These are phyloP conservation scores for Hypomyces perniciosus DNA, from an alignment of 2,329 filamentous ascomycete genomes.

Conservation along the genomic window DNA sequence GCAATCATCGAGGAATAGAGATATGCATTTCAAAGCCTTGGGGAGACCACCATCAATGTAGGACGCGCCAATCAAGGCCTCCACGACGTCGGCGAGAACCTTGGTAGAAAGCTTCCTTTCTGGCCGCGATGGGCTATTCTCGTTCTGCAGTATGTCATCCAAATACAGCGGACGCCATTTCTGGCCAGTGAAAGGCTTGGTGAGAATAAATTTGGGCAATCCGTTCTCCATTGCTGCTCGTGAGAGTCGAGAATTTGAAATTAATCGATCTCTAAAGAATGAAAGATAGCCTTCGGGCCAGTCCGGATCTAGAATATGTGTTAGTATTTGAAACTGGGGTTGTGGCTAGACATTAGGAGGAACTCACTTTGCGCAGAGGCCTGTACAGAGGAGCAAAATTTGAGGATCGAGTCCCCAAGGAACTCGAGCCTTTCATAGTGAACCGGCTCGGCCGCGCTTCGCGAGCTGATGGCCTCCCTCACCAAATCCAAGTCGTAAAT, in stretches of 20 bases:
- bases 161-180: constrained; percentile 68
- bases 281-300: constrained; percentile 77
- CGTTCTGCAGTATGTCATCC: constrained; percentile 26
- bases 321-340: constrained; percentile 11
- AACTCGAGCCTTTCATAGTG: constrained; percentile 87
- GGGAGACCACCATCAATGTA: constrained; percentile 62
- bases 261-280: constrained; percentile 58
- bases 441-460: constrained; percentile 49
- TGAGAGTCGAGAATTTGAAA: constrained; percentile 70
- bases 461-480: constrained; percentile 63
- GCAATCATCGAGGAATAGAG: constrained; percentile 57
- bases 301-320: constrained; percentile 43
- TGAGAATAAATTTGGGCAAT: constrained; percentile 68
- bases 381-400: constrained; percentile 64
- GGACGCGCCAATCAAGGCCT: constrained; percentile 74
- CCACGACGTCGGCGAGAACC: constrained; percentile 78
- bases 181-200: constrained; percentile 56
- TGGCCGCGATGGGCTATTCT: constrained; percentile 6
- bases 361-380: constrained; percentile 48
- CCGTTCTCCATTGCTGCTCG: constrained; percentile 56
- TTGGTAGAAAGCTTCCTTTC: constrained; percentile 60
- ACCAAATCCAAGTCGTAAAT: constrained; percentile 53
- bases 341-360: background rate
- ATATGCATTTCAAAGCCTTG: constrained; percentile 59
- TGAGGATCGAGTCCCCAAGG: constrained; percentile 77